Evolutionary conservation across 164 flowering plant genomes (phyloP).

Genomic region (Macadamia integrifolia): DNA sequence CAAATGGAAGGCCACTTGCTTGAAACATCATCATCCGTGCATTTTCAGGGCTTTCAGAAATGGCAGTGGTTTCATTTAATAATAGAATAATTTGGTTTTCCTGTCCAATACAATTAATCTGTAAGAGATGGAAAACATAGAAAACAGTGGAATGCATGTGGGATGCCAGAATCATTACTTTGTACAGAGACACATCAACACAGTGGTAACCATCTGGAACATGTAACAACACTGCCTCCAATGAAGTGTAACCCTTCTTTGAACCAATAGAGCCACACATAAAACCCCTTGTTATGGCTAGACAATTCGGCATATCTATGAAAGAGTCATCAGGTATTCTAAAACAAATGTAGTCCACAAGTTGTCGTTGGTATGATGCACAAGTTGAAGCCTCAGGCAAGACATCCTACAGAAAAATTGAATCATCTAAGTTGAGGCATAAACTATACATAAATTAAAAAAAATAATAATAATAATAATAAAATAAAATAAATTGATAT

Average conservation of each 20-base stretch:
- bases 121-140: not conserved
- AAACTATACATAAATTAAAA: not conserved
- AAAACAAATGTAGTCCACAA: conserved; percentile 62
- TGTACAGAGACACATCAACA: conserved; percentile 86
- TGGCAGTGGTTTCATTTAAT: conserved; percentile 42
- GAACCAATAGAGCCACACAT: conserved; percentile 25
- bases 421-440: conserved; percentile 5
- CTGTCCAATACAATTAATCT: conserved; percentile 32
- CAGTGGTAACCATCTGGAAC: conserved; percentile 66
- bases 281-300: conserved; percentile 65
- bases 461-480: not conserved
- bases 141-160: not conserved
- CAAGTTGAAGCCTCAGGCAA: conserved; percentile 20
- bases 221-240: conserved; percentile 59
- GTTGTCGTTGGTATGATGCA: conserved; percentile 22
- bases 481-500: not conserved
- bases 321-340: conserved; percentile 60
- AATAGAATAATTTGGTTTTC: conserved; percentile 75
- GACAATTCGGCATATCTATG: conserved; percentile 45
- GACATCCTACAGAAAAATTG: conserved; percentile 35
- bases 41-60: conserved; percentile 60
- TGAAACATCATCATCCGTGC: conserved; percentile 67
- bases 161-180: conserved; percentile 36
- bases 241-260: conserved; percentile 25
- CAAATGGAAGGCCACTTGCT: conserved; percentile 66